Evolutionary conservation across 78 protist species (phyloP).

Genomic region (Polysphondylium violaceum): DNA sequence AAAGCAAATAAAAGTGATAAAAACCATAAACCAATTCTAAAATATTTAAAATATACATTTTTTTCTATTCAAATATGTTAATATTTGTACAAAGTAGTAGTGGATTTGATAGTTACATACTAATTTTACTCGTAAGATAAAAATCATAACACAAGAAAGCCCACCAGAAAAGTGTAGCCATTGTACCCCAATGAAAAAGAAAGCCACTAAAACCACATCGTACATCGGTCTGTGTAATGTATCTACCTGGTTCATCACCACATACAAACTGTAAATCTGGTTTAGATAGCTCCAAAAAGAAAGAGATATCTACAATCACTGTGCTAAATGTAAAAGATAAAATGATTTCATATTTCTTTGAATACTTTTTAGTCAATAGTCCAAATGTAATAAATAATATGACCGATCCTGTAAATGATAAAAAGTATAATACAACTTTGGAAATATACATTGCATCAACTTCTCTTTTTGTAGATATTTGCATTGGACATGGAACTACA

Average conservation of each 20-base stretch:
- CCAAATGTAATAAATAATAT: neutral
- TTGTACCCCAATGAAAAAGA: neutral
- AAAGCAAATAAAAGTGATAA: neutral
- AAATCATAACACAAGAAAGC: neutral
- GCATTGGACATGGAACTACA: neutral
- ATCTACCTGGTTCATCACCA: neutral
- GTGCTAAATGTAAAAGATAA: neutral
- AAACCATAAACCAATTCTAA: constrained; percentile 2
- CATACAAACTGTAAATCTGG: neutral
- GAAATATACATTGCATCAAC: neutral
- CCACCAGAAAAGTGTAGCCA: neutral
- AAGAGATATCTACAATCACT: neutral
- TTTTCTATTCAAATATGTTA: neutral
- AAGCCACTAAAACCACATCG: neutral
- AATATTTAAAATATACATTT: constrained; percentile 5
- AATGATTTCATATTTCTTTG: constrained; percentile 19
- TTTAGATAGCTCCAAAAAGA: neutral
- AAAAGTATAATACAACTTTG: neutral
- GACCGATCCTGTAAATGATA: neutral
- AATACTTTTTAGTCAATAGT: neutral
- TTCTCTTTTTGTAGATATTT: neutral
- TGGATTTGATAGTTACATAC: neutral
- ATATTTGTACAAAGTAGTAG: neutral
- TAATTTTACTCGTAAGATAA: neutral
- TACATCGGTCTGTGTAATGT: neutral